A percentile compares a stretch with the other conserved stretches of the same genome.
Evolutionary conservation across 2,329 filamentous ascomycete genomes (phyloP).

Genomic region (Fragosphaeria purpurea): DNA sequence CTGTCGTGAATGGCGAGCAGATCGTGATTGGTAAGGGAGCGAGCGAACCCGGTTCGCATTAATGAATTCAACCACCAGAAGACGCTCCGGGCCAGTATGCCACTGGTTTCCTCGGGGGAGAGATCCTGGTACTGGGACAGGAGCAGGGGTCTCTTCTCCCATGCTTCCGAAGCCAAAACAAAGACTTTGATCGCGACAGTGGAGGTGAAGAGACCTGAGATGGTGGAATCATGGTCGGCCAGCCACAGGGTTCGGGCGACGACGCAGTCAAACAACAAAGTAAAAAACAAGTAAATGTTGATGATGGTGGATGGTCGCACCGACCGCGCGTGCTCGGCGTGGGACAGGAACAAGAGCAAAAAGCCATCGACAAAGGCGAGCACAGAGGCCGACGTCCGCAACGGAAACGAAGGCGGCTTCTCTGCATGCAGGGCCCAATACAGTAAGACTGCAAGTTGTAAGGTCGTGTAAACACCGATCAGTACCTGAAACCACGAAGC

Average conservation of each 20-base stretch:
- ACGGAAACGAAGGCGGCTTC: background rate
- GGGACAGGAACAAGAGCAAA: background rate
- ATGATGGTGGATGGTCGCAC: background rate
- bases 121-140: background rate
- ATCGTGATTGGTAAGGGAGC: background rate
- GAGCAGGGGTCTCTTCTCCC: background rate
- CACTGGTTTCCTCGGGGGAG: background rate
- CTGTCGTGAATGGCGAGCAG: background rate
- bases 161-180: background rate
- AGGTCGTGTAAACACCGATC: background rate
- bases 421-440: background rate
- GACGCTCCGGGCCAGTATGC: background rate
- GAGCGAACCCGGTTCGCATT: background rate
- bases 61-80: slow-evolving; percentile 1
- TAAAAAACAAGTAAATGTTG: background rate
- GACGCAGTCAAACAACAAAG: background rate
- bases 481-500: background rate
- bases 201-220: background rate
- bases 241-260: slow-evolving; percentile 1
- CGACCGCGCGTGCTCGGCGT: background rate
- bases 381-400: background rate
- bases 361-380: background rate
- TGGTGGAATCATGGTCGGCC: background rate
- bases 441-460: slow-evolving; percentile 1
- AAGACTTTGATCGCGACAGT: background rate